phyloP scores from a whole-genome alignment of 768 basidiomycete genomes.

The Dioszegia aurantiaca region DNA sequence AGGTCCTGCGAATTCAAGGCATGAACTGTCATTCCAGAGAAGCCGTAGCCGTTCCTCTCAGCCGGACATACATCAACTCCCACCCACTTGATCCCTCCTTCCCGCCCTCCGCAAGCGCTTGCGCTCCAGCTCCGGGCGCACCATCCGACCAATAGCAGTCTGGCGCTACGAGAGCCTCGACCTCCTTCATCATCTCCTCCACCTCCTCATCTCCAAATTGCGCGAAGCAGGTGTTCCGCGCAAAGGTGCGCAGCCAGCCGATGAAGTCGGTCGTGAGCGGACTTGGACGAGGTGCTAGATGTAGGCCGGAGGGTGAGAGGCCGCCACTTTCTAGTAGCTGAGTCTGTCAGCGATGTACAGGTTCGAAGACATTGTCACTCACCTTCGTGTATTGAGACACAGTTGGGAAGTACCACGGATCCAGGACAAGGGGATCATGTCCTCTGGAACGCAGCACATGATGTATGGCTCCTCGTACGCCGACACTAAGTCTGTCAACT shows the following conservation, averaged over 20 bases:
- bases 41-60: slow-evolving; percentile 57
- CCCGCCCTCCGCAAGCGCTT: slow-evolving; percentile 8
- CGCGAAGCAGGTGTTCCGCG: slow-evolving; percentile 61
- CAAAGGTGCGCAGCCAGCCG: slow-evolving; percentile 71
- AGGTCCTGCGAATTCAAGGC: too few relatives aligned
- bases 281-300: slow-evolving; percentile 51
- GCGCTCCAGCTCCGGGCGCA: slow-evolving; percentile 23
- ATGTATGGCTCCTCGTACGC: slow-evolving; percentile 63
- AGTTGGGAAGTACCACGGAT: slow-evolving; percentile 85
- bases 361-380: slow-evolving; percentile 19
- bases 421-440: slow-evolving; percentile 61
- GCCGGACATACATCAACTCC: slow-evolving; percentile 69
- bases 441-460: slow-evolving; percentile 59
- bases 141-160: slow-evolving; percentile 35
- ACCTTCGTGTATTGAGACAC: slow-evolving; percentile 65
- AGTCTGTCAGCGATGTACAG: too few relatives aligned
- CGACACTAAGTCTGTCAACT: slow-evolving; percentile 46
- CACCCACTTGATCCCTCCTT: slow-evolving; percentile 50
- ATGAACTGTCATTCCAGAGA: too few relatives aligned
- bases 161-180: slow-evolving; percentile 52
- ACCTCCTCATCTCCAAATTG: slow-evolving; percentile 61
- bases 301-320: slow-evolving; percentile 23
- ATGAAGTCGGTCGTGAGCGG: slow-evolving; percentile 47
- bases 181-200: slow-evolving; percentile 62
- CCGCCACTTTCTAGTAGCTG: slow-evolving; percentile 30